phyloP scores from a whole-genome alignment of 495 filamentous ascomycete genomes.

The Penicillium canescens region DNA sequence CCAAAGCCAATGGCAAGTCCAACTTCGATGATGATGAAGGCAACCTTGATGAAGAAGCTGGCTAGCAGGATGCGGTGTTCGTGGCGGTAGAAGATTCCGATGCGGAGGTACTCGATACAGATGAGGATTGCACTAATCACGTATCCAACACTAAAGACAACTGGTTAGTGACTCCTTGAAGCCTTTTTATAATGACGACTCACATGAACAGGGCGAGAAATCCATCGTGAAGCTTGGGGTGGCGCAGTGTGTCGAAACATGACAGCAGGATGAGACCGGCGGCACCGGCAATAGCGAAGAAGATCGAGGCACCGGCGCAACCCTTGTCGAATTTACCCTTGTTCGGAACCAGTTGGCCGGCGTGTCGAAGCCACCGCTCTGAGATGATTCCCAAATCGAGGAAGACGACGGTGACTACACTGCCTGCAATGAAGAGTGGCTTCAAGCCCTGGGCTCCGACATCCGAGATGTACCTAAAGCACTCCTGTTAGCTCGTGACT shows the following conservation, averaged over 20 bases:
- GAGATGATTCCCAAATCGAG: conserved; percentile 79
- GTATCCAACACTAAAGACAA: conserved; percentile 45
- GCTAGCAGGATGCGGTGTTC: conserved; percentile 68
- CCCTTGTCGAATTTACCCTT: conserved; percentile 66
- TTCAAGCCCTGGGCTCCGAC: conserved; percentile 74
- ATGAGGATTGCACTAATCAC: conserved; percentile 79
- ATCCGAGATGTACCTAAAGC: conserved; percentile 65
- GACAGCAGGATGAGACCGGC: conserved; percentile 76
- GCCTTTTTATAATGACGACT: conserved; percentile 22
- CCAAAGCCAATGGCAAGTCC: conserved; percentile 69
- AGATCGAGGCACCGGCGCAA: conserved; percentile 65
- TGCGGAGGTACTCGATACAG: conserved; percentile 82
- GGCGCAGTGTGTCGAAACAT: conserved; percentile 75
- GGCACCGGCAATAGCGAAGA: conserved; percentile 75
- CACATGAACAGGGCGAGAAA: conserved; percentile 85
- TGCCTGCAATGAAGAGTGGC: conserved; percentile 84
- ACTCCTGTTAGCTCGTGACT: background rate
- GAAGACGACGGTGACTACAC: conserved; percentile 75
- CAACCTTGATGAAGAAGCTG: conserved; percentile 80
- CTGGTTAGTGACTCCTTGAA: background rate
- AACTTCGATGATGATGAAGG: conserved; percentile 79
- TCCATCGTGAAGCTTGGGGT: conserved; percentile 67
- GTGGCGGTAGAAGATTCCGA: conserved; percentile 71
- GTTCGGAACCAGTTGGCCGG: conserved; percentile 70
- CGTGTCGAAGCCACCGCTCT: conserved; percentile 82